phyloP scores from a whole-genome alignment of 1,284 basidiomycete species.

The Apiotrichum mycotoxinovorans region DNA sequence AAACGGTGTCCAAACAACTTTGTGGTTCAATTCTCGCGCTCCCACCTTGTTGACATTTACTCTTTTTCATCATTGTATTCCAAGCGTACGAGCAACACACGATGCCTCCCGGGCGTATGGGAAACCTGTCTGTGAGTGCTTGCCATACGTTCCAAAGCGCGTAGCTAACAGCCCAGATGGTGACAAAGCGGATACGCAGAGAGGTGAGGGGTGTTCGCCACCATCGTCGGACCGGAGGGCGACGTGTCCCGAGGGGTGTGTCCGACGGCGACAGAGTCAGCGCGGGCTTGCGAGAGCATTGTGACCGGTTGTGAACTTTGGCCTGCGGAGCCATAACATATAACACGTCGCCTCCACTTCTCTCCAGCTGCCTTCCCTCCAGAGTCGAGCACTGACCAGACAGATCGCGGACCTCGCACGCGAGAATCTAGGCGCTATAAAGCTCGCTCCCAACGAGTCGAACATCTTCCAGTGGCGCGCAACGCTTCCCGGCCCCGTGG shows the following conservation, averaged over 20 bases:
- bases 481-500: slow-evolving; percentile 74
- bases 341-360: background rate
- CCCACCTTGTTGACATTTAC: no score
- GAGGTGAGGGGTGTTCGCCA: slow-evolving; percentile 53
- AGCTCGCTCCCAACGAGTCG: slow-evolving; percentile 60
- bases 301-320: no score
- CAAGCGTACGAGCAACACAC: no score
- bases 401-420: slow-evolving; percentile 72
- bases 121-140: background rate
- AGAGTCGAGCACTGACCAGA: background rate
- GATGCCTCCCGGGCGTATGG: background rate
- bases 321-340: no score
- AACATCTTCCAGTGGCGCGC: slow-evolving; percentile 64
- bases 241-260: no score
- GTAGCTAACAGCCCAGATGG: slow-evolving; percentile 57
- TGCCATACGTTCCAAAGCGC: no score
- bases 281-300: no score
- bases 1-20: no score
- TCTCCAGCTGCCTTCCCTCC: background rate
- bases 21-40: no score
- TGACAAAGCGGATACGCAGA: slow-evolving; percentile 79
- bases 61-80: no score
- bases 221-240: background rate
- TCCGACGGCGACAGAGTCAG: no score
- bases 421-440: slow-evolving; percentile 74